Conservation (phyloP, 2,329 filamentous ascomycete genomes). For the Epichloe sp. region DNA sequence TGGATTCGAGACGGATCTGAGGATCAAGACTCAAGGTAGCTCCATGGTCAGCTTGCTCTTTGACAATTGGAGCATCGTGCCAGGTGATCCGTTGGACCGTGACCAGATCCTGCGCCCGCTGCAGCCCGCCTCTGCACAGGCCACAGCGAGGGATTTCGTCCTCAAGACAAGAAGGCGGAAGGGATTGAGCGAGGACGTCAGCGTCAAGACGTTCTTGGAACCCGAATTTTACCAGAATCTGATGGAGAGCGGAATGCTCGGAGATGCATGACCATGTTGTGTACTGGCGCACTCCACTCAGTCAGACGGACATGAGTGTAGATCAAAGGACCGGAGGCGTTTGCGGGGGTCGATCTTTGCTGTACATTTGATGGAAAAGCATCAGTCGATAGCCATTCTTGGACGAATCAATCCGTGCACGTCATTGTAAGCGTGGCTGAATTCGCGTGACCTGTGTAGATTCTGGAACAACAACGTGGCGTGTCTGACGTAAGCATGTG, state of each 20-base stretch:
- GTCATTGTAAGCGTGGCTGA: no score
- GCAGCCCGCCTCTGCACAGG: conserved; percentile 77
- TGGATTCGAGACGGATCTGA: conserved; percentile 92
- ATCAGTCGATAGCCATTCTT: not conserved
- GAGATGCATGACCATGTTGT: conserved; percentile 26
- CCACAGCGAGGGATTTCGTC: conserved; percentile 88
- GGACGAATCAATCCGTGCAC: not conserved
- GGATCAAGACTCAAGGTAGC: conserved; percentile 90
- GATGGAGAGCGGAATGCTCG: conserved; percentile 78
- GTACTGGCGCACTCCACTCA: no score
- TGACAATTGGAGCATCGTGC: conserved; percentile 91
- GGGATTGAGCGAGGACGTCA: conserved; percentile 89
- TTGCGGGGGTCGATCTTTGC: not conserved
- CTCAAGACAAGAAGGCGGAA: conserved; percentile 90
- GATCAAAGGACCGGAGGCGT: not conserved
- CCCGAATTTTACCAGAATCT: conserved; percentile 82
- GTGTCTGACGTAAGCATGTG: no score
- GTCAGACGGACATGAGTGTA: no score
- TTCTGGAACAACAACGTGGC: no score
- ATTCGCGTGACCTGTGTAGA: no score
- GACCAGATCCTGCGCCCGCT: conserved; percentile 70
- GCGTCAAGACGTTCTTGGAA: conserved; percentile 91
- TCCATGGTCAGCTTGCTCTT: conserved; percentile 87
- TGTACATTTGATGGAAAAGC: not conserved
- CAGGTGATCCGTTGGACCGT: conserved; percentile 85